Base-by-base conservation (phyloP, 2,329 filamentous ascomycete species). In the Monosporascus sp. region DNA sequence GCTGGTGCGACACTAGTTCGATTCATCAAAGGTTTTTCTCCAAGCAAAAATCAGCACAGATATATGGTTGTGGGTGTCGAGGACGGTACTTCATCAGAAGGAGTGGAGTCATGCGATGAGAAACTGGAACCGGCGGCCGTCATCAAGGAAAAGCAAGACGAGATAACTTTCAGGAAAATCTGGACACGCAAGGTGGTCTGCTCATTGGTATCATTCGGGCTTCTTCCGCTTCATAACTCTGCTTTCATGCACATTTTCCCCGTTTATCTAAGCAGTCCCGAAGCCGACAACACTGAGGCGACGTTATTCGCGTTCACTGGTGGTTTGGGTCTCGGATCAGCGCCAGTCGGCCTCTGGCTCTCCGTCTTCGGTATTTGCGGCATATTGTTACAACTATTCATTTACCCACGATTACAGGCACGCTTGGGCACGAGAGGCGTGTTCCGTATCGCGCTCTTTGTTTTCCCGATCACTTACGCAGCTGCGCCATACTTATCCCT, bases 201-300 rank as follows among this genome's bases (percentile, higher is more conserved):
- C 2, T 66, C 70, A 2, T 59, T 71, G 20, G 60, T 72, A 16
- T 69, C 68, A 7, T 70, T 71, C 40, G 69, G 65, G 5, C 62
- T 86, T 44, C 77, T 86, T 38, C 81, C 83, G 47, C 76, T 86
- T 56, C 84, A 87, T 69, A 81, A 85, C 65, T 80, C 78, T 53
- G 79, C 83, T 20, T 87, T 86, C 69, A 81, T 83, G 62, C 76
- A 82, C 45, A 76, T 87, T 48, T 84, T 82, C 61, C 83, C 84
- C 31, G 76, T 85, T 24, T 86, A 85, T 66, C 73, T 87, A 43
- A 84, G 83, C 8, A 81, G 79, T 2, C 66, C 68, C 0, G 78
- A 80, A 0, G 77, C 79, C 19, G 75, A 71, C 37, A 66, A 61
- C 59, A 61, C 65, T 61, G 62, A 66, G 61, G 57, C 64, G 56